Evolutionary conservation across 2,329 filamentous ascomycete genomes (phyloP).

Genomic region (Talaromyces rugulosus): DNA sequence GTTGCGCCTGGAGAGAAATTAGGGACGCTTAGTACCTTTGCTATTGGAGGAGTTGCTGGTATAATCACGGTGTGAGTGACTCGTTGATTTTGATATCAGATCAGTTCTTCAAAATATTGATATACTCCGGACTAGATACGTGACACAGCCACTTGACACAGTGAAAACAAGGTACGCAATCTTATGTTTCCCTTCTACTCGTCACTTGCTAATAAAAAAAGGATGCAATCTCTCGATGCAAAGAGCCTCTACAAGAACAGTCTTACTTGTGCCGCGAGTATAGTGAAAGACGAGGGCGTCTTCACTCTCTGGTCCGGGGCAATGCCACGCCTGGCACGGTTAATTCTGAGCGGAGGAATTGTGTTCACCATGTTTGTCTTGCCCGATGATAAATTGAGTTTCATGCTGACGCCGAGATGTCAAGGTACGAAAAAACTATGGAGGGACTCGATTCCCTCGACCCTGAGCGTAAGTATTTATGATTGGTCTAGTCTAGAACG

Average conservation of each 20-base stretch:
- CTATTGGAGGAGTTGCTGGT: conserved; percentile 81
- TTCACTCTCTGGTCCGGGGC: conserved; percentile 93
- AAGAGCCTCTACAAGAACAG: conserved; percentile 78
- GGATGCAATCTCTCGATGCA: conserved; percentile 96
- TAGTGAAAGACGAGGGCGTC: conserved; percentile 84
- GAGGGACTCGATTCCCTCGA: conserved; percentile 76
- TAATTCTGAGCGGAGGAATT: conserved; percentile 91
- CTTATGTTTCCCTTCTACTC: not conserved
- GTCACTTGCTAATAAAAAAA: conserved; percentile 22
- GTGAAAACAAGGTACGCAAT: conserved; percentile 71
- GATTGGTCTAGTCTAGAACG: conserved; percentile 17
- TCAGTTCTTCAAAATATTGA: not conserved
- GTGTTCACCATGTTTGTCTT: conserved; percentile 80
- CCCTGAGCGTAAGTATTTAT: conserved; percentile 80
- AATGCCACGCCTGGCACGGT: conserved; percentile 72
- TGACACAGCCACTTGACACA: conserved; percentile 74
- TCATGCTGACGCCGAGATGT: conserved; percentile 11
- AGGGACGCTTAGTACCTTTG: conserved; percentile 81
- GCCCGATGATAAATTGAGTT: not conserved
- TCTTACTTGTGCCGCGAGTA: conserved; percentile 73
- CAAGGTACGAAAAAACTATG: conserved; percentile 87
- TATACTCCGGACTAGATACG: conserved; percentile 34
- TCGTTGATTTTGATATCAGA: not conserved
- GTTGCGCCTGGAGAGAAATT: conserved; percentile 93
- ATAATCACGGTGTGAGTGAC: conserved; percentile 75